Base-by-base conservation (phyloP, 768 basidiomycete species). In the Leccinum olivaceopallidum region DNA sequence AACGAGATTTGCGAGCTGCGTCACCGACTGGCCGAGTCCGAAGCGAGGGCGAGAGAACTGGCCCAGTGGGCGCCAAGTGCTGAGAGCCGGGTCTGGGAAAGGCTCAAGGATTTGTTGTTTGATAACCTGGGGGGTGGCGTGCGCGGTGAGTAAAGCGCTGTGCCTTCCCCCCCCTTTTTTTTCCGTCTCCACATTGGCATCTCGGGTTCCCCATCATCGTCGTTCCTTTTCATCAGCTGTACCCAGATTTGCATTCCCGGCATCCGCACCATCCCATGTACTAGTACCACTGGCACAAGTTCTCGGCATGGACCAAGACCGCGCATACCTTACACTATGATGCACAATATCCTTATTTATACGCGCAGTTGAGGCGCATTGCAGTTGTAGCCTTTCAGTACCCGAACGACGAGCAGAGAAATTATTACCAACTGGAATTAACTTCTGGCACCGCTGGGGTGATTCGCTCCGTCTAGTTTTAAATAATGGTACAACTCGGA, bases 81-180 rank as follows among this genome's bases (percentile, higher is more conserved):
- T 9, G 73, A 73, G 28, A 65, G 30, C 36, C 65, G 63, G 30
- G 60, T 75, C 28, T 73, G 69, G 71, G 70, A 63, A 50, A 67
- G 58, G 58, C 55, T 73, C 60, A 75, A 67, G 55, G 71, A 70
- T 59, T 56, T 73, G 61, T 59, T 73, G 20, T 70, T 69, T 62
- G 69, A 75, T 53, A 69, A 68, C 24, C 50, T 75, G 37, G 63
- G 63, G 9, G 60, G 60, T 13, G 55, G 61, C 52, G 16, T 60
- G 32, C 68, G 61, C 12, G 63, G 64, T 64, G 71, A 58, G 69
- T 72, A 51, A 69, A 53, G 49, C 20, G 52, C 20, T 52, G 32
- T 53, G 52, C 30, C 48, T 36, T n/a, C 28, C 4, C 13, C 13
- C 13, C 7, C 13, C 12, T 0, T 10, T 13, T 34, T 12, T 28